Conservation (phyloP, 1,139 yeast genomes). For the Scheffersomyces lignicola region DNA sequence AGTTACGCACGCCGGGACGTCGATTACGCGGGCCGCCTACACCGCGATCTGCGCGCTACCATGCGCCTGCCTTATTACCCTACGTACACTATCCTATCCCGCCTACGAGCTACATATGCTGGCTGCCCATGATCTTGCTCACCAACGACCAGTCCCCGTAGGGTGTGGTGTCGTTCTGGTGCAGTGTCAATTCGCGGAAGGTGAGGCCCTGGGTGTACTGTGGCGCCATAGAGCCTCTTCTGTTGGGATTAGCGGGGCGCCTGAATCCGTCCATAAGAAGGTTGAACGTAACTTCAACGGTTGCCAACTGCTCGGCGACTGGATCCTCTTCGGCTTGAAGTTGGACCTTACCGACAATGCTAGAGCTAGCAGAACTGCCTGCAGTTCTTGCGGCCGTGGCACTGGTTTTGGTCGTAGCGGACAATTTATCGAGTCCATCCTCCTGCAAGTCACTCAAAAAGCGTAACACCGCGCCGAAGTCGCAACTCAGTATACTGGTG, state of each 20-base stretch:
- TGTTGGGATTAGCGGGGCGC: neutral
- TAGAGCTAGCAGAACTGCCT: slow-evolving; percentile 3
- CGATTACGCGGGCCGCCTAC: too few species aligned
- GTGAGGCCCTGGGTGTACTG: neutral
- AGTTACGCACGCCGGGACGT: neutral
- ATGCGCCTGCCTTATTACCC: too few species aligned
- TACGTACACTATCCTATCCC: too few species aligned
- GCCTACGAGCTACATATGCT: too few species aligned
- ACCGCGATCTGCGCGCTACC: too few species aligned
- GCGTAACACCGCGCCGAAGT: slow-evolving; percentile 8
- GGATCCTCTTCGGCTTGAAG: neutral
- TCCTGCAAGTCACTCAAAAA: neutral
- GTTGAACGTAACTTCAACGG: too few species aligned
- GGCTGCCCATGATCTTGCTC: slow-evolving; percentile 3
- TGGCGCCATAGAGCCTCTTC: neutral
- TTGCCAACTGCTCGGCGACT: neutral
- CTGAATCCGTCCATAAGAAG: neutral
- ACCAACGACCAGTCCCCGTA: slow-evolving; percentile 1
- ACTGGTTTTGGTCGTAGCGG: neutral
- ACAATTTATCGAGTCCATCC: neutral
- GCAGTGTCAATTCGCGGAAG: neutral
- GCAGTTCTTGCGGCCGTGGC: slow-evolving; percentile 2
- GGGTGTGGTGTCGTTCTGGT: neutral
- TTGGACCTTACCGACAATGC: neutral
- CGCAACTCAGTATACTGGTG: slow-evolving; percentile 7